A percentile compares a stretch with the other conserved stretches of the same genome.
phyloP scores from a whole-genome alignment of 352 stramenopile genomes.

The Globisporangium uncinulatum region DNA sequence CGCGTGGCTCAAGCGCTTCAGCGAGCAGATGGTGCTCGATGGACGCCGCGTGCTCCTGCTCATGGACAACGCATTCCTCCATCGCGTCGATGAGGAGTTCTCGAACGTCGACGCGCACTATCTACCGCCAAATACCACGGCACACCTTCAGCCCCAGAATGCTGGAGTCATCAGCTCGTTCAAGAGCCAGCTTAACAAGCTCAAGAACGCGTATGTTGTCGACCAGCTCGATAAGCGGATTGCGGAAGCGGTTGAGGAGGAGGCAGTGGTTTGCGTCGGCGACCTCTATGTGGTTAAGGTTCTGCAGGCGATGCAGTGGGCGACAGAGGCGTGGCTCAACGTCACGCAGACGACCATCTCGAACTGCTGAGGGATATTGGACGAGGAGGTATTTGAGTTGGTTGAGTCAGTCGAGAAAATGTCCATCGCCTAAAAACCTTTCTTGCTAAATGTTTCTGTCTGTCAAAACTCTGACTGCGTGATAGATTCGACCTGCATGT shows the following conservation, averaged over 20 bases:
- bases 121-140: neutral
- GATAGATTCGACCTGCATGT: no score
- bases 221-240: neutral
- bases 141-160: neutral
- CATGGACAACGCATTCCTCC: neutral
- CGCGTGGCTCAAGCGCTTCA: no score
- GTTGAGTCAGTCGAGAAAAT: no score
- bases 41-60: neutral
- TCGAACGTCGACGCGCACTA: neutral
- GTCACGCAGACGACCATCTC: no score
- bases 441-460: no score
- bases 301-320: no score
- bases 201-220: neutral
- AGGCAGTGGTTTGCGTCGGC: no score
- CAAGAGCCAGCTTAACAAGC: neutral
- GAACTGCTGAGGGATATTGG: neutral
- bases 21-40: neutral
- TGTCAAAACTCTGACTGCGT: no score
- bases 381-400: neutral
- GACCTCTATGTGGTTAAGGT: no score
- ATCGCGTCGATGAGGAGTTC: neutral
- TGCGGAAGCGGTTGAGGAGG: neutral
- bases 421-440: no score
- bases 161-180: neutral
- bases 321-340: no score